A percentile compares a stretch with the other conserved stretches of the same genome.
These are phyloP conservation scores for Cladobotryum protrusum DNA, from an alignment of 2,329 filamentous ascomycete genomes.

Conservation along the genomic window DNA sequence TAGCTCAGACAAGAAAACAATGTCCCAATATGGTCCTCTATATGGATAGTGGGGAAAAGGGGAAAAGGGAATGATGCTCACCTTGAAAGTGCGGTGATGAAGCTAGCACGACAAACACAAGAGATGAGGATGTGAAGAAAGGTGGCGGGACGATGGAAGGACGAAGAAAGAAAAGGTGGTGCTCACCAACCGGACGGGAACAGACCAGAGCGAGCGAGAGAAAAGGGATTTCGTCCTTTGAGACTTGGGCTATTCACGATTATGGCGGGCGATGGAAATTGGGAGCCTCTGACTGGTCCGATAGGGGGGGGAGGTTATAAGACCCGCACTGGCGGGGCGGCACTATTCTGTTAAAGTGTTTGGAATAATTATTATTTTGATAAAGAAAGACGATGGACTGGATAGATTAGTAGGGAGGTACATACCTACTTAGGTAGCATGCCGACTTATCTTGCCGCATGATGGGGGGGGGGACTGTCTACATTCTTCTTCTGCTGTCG, in stretches of 20 bases:
- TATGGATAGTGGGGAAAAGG: too few species aligned
- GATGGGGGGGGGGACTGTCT: too few species aligned
- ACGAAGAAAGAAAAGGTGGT: conserved; percentile 1
- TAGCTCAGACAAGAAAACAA: too few species aligned
- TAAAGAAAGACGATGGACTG: too few species aligned
- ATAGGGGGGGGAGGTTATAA: not conserved
- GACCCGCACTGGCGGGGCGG: conserved; percentile 9
- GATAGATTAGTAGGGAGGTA: too few species aligned
- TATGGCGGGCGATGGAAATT: conserved; percentile 13
- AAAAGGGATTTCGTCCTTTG: not conserved
- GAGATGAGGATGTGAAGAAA: not conserved
- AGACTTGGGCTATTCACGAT: too few species aligned
- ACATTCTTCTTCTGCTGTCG: too few species aligned
- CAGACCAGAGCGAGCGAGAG: not conserved
- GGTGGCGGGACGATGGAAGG: conserved; percentile 11
- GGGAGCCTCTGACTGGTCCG: conserved; percentile 13
- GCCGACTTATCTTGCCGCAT: too few species aligned
- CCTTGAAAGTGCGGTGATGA: not conserved
- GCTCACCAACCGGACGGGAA: too few species aligned
- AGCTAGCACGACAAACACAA: not conserved
- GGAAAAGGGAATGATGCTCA: not conserved
- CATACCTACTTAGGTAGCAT: too few species aligned
- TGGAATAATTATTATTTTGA: not conserved
- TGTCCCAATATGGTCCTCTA: too few species aligned
- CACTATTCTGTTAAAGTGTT: not conserved